Conservation (phyloP, 2,329 filamentous ascomycete genomes). For the Fusarium sacchari region DNA sequence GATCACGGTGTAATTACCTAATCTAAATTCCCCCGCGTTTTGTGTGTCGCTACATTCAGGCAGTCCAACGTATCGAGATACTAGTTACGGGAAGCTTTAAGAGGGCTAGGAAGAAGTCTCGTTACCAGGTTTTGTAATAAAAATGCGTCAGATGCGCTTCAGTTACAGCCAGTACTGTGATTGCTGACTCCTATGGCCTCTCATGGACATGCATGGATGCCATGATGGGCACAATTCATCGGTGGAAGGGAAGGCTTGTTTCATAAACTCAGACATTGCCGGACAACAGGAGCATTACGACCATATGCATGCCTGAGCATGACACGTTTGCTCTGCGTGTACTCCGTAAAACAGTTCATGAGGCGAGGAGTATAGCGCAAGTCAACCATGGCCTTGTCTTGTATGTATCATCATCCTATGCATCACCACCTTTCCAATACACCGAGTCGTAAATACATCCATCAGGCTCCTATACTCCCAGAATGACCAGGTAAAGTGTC, state of each 20-base stretch:
- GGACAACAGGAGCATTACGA: conserved; percentile 12
- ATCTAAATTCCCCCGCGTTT: neutral
- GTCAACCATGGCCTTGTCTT: conserved; percentile 7
- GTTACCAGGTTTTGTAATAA: neutral
- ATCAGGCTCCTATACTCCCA: neutral
- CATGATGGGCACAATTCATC: neutral
- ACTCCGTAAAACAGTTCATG: neutral
- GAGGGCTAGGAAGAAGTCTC: neutral
- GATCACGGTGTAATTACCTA: neutral
- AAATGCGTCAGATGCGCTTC: neutral
- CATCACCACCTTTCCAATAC: conserved; percentile 3
- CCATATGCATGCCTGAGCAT: neutral
- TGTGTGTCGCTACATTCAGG: neutral
- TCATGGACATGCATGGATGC: neutral
- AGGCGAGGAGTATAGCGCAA: neutral
- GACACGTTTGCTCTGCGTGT: neutral
- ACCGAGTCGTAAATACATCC: neutral
- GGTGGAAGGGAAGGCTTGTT: conserved; percentile 18
- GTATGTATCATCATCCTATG: neutral
- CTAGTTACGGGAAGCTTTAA: neutral
- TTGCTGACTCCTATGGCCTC: neutral
- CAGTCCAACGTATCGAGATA: neutral
- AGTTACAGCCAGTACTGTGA: neutral
- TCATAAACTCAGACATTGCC: neutral
- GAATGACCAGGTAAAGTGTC: neutral